Evolutionary conservation across 371 early-diverging fungal genomes (phyloP), one percentile per base, ranked within the genome.

Genomic region (Agmasoma carcini): DNA sequence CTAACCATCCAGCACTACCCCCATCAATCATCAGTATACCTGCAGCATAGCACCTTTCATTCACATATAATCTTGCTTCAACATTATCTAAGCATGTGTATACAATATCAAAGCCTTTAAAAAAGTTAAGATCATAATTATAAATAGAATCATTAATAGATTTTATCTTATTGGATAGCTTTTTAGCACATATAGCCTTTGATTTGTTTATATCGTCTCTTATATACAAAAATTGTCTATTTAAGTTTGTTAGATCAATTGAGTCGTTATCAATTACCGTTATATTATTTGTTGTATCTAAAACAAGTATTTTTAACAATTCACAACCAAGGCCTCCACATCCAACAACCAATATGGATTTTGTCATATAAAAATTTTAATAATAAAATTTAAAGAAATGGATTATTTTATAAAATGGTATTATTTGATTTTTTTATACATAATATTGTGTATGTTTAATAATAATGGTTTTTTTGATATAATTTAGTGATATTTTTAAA

Each of bases 291-390:
- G 29, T 11, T 15, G 49, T 48, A 7, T 25, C 5, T 20, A 39
- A 5, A 6, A 44, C 29, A 7, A 72, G 55, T 40, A 68, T 82
- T 73, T 98, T 93, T 15, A 92, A 77, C 31, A 98, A 71, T 73
- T 98, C 99, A 70, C 95, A 93, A 27, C 97, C 99, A 52, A 96
- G 88, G 5, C 99, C 99, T 55, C 99, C 99, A 48, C 59, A 54
- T 2, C 74, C 74, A 9, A 71, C 61, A 1, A 73, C 54, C 22
- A 73, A 52, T 22, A 68, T 19, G 20, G 39, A 57, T 27, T 45
- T 45, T 5, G 1, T 40, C 17, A 33, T 31, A 39, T 22, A 15
- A 52, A 22, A 26, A 26, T 50, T 23, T 55, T 9, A 34, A 34
- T 34, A 34, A 9, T 9, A 34, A n/a, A 9, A 34, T 9, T 9